Evolutionary conservation across 148 eudicot species (phyloP).

Genomic region (Rhododendron molle): DNA sequence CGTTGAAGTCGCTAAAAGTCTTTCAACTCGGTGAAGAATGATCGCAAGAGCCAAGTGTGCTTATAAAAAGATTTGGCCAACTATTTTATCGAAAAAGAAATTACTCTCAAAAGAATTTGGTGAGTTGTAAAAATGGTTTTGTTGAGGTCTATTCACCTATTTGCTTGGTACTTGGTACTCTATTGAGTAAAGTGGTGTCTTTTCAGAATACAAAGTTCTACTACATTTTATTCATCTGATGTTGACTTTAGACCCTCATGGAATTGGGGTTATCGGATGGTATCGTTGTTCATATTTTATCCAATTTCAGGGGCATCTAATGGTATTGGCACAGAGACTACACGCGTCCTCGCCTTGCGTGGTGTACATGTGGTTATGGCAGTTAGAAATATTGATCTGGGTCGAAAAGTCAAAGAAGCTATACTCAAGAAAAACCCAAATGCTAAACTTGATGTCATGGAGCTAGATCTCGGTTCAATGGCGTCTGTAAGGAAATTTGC

Average conservation of each 20-base stretch:
- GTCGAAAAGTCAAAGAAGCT: conserved; percentile 52
- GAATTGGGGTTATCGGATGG: background rate
- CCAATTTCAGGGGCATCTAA: conserved; percentile 76
- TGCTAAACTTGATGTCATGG: conserved; percentile 85
- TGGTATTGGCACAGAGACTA: conserved; percentile 29
- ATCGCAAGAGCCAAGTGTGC: background rate
- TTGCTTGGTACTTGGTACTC: background rate
- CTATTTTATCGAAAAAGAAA: background rate
- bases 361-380: background rate
- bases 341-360: background rate
- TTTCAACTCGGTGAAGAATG: background rate
- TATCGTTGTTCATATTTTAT: background rate
- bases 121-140: background rate
- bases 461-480: conserved; percentile 81
- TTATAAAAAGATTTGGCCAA: background rate
- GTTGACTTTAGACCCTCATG: background rate
- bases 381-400: conserved; percentile 28
- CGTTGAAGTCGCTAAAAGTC: background rate
- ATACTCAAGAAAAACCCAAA: conserved; percentile 53
- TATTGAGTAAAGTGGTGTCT: background rate
- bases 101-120: background rate
- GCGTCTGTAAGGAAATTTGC: conserved; percentile 75
- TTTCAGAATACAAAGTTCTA: background rate
- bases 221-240: background rate
- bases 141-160: background rate